Conservation (phyloP, 192 early-diverging fungal genomes). For the Coemansia sp. region DNA sequence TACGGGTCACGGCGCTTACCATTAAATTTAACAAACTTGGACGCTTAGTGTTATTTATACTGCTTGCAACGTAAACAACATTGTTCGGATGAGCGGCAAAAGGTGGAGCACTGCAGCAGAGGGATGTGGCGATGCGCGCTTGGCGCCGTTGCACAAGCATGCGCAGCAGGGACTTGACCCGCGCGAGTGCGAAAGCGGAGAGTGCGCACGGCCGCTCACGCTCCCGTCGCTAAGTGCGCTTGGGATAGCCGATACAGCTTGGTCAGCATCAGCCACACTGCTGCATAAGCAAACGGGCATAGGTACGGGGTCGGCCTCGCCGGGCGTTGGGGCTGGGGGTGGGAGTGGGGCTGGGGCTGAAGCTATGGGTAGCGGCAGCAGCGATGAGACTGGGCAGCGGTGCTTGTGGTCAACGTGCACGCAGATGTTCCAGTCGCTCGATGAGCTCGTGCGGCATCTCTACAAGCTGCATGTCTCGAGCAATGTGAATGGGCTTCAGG, state of each 20-base stretch:
- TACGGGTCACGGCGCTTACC: not conserved
- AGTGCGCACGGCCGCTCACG: constrained; percentile 31
- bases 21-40: not conserved
- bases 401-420: constrained; percentile 79
- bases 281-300: not conserved
- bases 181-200: constrained; percentile 29
- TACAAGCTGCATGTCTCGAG: constrained; percentile 52
- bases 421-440: constrained; percentile 44
- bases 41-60: not conserved
- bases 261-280: not conserved
- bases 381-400: constrained; percentile 4
- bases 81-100: not conserved
- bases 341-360: not conserved
- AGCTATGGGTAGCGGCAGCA: not conserved
- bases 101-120: not conserved
- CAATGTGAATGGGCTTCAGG: constrained; percentile 24
- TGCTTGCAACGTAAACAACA: not conserved
- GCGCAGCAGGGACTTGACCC: constrained; percentile 17
- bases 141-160: constrained; percentile 44
- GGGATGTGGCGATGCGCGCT: constrained; percentile 2
- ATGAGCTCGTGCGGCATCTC: constrained; percentile 52
- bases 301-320: not conserved
- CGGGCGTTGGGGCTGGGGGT: not conserved
- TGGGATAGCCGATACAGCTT: constrained; percentile 20
- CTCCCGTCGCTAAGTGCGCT: constrained; percentile 47